phyloP scores from a whole-genome alignment of 371 early-diverging fungal genomes.

The Apophysomyces variabilis region DNA sequence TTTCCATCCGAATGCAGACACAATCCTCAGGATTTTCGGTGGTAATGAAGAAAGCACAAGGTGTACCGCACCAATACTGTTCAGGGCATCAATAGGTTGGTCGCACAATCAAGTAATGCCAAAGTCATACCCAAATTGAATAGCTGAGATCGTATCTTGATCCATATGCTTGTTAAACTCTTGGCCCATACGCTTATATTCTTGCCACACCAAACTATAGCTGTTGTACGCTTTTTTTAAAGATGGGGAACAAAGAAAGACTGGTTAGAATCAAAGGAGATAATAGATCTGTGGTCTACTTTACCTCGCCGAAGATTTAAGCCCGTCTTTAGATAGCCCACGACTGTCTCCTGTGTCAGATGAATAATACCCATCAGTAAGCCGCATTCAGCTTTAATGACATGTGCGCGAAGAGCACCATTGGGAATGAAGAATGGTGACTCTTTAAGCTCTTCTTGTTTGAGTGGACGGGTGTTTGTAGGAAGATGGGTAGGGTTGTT shows the following conservation, averaged over 20 bases:
- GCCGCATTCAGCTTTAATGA: conserved; percentile 57
- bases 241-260: too few relatives aligned
- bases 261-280: too few relatives aligned
- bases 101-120: conserved; percentile 2
- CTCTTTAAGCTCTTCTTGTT: conserved; percentile 25
- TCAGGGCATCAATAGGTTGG: neutral
- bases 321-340: conserved; percentile 62
- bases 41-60: conserved; percentile 58
- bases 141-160: conserved; percentile 41
- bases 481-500: conserved; percentile 30
- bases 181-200: conserved; percentile 49
- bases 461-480: conserved; percentile 32
- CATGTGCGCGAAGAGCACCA: conserved; percentile 61
- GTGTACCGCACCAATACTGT: conserved; percentile 61
- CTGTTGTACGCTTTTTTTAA: conserved; percentile 35
- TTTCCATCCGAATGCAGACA: conserved; percentile 59
- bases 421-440: conserved; percentile 48
- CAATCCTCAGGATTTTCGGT: conserved; percentile 54
- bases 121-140: conserved; percentile 42
- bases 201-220: conserved; percentile 47
- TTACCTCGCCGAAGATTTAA: conserved; percentile 60
- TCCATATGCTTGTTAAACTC: conserved; percentile 38
- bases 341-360: conserved; percentile 56
- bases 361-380: conserved; percentile 58
- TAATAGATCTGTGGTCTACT: too few relatives aligned